Evolutionary conservation across 345 rosid genomes (phyloP), one percentile per base, ranked within the genome.

Genomic region (Pelargonium nanum): DNA sequence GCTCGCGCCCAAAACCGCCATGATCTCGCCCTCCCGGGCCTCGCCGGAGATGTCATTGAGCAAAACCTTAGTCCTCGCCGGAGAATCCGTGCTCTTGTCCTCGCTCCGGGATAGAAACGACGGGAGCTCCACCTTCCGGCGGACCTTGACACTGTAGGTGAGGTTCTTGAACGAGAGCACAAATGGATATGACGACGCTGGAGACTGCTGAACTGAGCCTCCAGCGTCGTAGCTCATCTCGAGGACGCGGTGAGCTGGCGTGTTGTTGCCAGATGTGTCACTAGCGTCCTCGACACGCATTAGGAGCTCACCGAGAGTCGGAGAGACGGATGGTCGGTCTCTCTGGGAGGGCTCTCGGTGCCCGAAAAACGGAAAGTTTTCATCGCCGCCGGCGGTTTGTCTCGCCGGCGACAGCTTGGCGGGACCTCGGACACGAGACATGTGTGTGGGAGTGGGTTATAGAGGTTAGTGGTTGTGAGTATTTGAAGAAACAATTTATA

Each of bases 1-100:
- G 58, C 94, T 89, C 4, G 97, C 89, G 4, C 99, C 97, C 26
- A 93, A 86, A 62, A 93, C 94, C 4, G 96, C 99, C 91, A 87
- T 75, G 66, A 93, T 85, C 82, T 70, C 97, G 2, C 94, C 94
- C 70, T 86, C 90, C 50, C 69, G 68, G 0, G 94, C 89, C 62
- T 84, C 84, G 0, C 88, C 89, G 0, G 89, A 86, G 26, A 82
- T 69, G 19, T 70, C 71, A 59, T 82, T 77, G 64, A 86, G 55
- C 69, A 86, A 69, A 8, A 77, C 57, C 75, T 84, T 84, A 19
- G 70, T 78, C 62, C 72, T 70, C 28, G 64, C 22, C 20, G 26
- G 28, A 26, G 70, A 26, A 23, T 55, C 79, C 24, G 19, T 9
- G 0, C 44, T n/a, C n/a, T n/a, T n/a, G n/a, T n/a, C 10, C 10